A percentile compares a stretch with the other conserved stretches of the same genome.
phyloP scores from a whole-genome alignment of 441 rosid species.

The Pelargonium fulgidum region DNA sequence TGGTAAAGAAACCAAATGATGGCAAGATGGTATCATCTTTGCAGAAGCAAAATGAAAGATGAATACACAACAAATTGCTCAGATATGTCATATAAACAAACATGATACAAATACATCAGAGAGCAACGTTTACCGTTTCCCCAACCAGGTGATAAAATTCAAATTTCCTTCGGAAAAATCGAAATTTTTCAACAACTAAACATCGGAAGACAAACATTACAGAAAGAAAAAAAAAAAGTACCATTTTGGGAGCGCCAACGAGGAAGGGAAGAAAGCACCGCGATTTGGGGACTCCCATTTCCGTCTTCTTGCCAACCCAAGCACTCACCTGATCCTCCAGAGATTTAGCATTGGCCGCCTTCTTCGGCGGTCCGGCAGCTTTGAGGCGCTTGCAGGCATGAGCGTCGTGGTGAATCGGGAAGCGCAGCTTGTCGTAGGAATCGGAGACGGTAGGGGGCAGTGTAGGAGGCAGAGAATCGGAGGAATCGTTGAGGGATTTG shows the following conservation, averaged over 20 bases:
- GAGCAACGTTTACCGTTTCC: too few species aligned
- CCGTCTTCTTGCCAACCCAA: conserved; percentile 44
- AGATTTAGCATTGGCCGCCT: conserved; percentile 24
- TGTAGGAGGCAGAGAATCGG: conserved; percentile 18
- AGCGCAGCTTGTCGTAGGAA: conserved; percentile 17
- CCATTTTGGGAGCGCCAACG: conserved; percentile 49
- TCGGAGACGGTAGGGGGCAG: conserved; percentile 2
- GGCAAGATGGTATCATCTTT: too few species aligned
- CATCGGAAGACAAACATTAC: neutral
- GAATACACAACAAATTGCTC: too few species aligned
- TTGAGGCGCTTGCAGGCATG: conserved; percentile 19
- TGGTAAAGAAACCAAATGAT: too few species aligned
- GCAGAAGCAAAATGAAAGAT: too few species aligned
- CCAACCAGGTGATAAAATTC: too few species aligned
- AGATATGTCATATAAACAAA: too few species aligned
- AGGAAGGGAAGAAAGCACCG: conserved; percentile 47
- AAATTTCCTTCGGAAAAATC: too few species aligned
- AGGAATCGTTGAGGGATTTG: conserved; percentile 29
- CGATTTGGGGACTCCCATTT: conserved; percentile 30
- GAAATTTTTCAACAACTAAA: neutral
- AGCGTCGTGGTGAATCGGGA: conserved; percentile 9
- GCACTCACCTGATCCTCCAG: conserved; percentile 40
- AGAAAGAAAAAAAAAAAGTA: conserved; percentile 9
- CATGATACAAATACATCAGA: too few species aligned
- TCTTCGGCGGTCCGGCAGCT: conserved; percentile 21